A percentile compares a stretch with the other conserved stretches of the same genome.
phyloP scores from a whole-genome alignment of 495 filamentous ascomycete genomes.

The Hypoxylon trugodes region DNA sequence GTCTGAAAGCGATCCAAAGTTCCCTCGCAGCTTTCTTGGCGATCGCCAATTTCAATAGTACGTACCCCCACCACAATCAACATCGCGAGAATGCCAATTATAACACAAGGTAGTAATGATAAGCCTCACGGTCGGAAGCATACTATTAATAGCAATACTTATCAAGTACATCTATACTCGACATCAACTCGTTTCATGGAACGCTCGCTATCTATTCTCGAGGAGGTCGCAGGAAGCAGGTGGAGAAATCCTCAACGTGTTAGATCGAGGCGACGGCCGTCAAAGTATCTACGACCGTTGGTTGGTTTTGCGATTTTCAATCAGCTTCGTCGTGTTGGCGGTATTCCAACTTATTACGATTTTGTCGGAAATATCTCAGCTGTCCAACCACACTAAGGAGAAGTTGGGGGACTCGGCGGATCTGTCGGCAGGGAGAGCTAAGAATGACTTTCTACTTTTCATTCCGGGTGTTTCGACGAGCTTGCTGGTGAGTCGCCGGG shows the following conservation, averaged over 20 bases:
- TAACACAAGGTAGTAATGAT: conserved; percentile 46
- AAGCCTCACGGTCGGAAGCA: conserved; percentile 50
- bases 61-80: conserved; percentile 9
- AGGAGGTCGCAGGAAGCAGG: conserved; percentile 30
- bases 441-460: conserved; percentile 52
- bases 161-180: conserved; percentile 57
- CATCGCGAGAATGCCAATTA: background rate
- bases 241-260: conserved; percentile 26
- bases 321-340: conserved; percentile 56
- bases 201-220: conserved; percentile 43
- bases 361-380: conserved; percentile 51
- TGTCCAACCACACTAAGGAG: conserved; percentile 44
- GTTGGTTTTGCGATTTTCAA: conserved; percentile 55
- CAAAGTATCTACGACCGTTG: conserved; percentile 57
- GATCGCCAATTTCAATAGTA: conserved; percentile 54
- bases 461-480: conserved; percentile 53
- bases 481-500: conserved; percentile 39
- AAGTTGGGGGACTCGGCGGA: conserved; percentile 47
- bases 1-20: conserved; percentile 37
- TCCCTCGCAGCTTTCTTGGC: conserved; percentile 48
- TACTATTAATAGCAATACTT: conserved; percentile 53
- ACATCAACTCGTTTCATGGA: conserved; percentile 49
- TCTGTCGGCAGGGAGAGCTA: conserved; percentile 45
- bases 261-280: conserved; percentile 25
- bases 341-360: conserved; percentile 55